Evolutionary conservation across 352 stramenopile species (phyloP), one percentile per base, ranked within the genome.

Genomic region (Globisporangium rhizosaccharum): DNA sequence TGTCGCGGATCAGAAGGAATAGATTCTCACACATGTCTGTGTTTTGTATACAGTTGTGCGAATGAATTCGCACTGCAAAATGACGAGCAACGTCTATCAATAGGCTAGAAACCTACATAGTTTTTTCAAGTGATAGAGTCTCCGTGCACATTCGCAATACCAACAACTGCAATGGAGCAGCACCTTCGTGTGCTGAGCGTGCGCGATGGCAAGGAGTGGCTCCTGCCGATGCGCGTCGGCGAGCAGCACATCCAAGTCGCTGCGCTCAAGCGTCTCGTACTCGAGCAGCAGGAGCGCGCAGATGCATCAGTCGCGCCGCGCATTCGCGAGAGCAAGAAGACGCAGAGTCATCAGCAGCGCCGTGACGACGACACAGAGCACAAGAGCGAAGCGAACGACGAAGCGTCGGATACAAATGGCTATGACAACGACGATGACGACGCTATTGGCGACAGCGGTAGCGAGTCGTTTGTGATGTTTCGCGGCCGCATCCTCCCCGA

Each of bases 401-500:
- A 44, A 17, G 39, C 39, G 12, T 14, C 39, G 14, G 36, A 23
- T 23, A 23, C 23, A 23, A 23, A 23, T 23, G 23, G 23, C 23
- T 23, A 23, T 23, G 23, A 23, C 23, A 23, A 23, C 23, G 23
- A 23, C 23, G 23, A 23, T 23, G 23, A 23, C 30, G 30, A 36
- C 30, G 30, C 30, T 36, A 36, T 5, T 0, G 1, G 17, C 44
- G 12, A 18, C 44, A 17, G 63, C 12, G 37, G 75, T 45, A 68
- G 66, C 50, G 54, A 60, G 20, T 66, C 70, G 52, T 85, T 75
- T 49, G 61, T 90, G 47, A 59, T 87, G 26, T 73, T 87, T 39
- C 68, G 67, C 33, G 81, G 81, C 11, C 70, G 75, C 36, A 77
- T 90, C 57, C 67, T 88, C 26, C 64, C 75, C 0, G 81, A 90